phyloP scores from a whole-genome alignment of 306 rosid species.

The Vigna radiata region DNA sequence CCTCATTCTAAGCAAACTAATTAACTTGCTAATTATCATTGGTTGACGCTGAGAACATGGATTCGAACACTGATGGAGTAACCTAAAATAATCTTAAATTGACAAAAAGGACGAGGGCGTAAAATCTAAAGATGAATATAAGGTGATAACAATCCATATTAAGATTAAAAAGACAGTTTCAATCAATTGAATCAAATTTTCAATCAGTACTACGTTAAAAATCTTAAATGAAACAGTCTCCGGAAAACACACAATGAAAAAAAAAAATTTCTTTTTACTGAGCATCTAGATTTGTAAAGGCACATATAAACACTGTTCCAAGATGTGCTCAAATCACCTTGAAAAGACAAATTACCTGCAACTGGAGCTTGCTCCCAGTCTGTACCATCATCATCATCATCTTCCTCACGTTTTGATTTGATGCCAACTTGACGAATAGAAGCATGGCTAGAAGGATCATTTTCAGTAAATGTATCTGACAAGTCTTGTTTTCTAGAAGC shows the following conservation, averaged over 20 bases:
- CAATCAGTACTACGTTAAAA: not conserved
- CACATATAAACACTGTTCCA: conserved; percentile 47
- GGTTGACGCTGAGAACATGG: not conserved
- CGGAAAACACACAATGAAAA: not conserved
- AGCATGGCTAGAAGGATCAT: conserved; percentile 53
- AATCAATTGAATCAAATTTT: not conserved
- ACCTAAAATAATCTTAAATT: not conserved
- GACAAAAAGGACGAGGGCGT: not conserved
- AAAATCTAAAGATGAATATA: conserved; percentile 5
- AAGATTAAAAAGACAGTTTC: not conserved
- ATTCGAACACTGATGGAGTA: not conserved
- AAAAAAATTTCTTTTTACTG: not conserved
- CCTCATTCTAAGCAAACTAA: not conserved
- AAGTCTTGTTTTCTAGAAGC: conserved; percentile 54
- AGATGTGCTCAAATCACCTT: conserved; percentile 7
- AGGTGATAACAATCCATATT: not conserved
- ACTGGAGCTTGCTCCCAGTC: conserved; percentile 85
- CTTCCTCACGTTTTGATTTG: conserved; percentile 68
- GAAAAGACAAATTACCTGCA: conserved; percentile 58
- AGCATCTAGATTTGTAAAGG: too few relatives aligned
- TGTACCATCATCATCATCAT: conserved; percentile 70
- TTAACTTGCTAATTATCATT: not conserved
- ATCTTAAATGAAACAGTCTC: not conserved
- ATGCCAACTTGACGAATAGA: conserved; percentile 69
- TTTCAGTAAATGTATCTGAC: conserved; percentile 37